Evolutionary conservation across 2,329 filamentous ascomycete genomes (phyloP).

Genomic region (Ophiostoma quercus): DNA sequence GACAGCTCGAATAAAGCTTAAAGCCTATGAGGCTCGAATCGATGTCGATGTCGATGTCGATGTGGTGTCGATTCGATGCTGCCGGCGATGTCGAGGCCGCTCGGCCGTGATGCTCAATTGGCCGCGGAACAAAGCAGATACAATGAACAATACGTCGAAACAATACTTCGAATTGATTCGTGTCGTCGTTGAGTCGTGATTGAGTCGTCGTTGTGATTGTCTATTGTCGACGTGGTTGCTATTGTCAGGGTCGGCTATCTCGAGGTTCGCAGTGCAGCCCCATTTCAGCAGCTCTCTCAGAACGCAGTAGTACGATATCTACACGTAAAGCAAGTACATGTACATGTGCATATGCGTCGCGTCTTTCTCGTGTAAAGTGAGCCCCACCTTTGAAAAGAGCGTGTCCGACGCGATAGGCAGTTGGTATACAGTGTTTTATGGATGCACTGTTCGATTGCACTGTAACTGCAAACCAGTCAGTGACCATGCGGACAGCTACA

Average conservation of each 20-base stretch:
- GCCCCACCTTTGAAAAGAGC: slow-evolving; percentile 2
- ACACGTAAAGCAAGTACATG: background rate
- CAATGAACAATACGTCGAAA: background rate
- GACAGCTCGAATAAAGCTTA: background rate
- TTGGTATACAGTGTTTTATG: background rate
- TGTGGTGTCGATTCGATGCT: background rate
- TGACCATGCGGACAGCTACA: too few relatives aligned
- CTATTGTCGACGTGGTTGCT: background rate
- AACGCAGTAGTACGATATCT: too few relatives aligned
- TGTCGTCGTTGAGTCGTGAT: background rate
- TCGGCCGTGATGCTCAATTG: background rate
- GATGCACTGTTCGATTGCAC: background rate
- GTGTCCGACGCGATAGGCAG: slow-evolving; percentile 22
- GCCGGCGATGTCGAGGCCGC: background rate
- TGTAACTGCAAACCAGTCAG: background rate
- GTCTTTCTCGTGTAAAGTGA: slow-evolving; percentile 27
- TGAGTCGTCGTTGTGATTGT: background rate
- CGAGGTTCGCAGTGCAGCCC: background rate
- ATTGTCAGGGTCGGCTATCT: background rate
- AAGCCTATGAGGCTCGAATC: background rate
- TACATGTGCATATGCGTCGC: slow-evolving; percentile 21
- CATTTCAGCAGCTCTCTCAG: background rate
- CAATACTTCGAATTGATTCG: background rate
- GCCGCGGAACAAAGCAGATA: background rate
- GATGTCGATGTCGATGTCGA: background rate